phyloP scores from a whole-genome alignment of 1,284 basidiomycete genomes.

The Tylopilus orsonianus region DNA sequence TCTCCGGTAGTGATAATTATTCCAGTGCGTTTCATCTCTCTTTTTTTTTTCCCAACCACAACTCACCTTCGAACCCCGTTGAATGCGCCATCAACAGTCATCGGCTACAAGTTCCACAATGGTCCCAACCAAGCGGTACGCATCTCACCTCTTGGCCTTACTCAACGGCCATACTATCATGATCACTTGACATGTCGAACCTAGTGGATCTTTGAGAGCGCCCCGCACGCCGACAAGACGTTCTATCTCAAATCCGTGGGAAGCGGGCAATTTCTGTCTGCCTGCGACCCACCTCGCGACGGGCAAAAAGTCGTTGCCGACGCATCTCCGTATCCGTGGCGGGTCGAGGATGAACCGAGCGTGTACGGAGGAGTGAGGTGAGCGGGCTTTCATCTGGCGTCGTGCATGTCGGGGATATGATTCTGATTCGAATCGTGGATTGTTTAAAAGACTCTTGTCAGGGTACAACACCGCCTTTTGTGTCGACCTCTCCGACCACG shows the following conservation, averaged over 20 bases:
- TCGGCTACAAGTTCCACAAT: slow-evolving; percentile 46
- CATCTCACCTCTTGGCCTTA: background rate
- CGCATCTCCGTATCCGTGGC: slow-evolving; percentile 41
- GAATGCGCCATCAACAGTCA: slow-evolving; percentile 38
- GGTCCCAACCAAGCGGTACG: slow-evolving; percentile 51
- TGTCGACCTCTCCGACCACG: slow-evolving; percentile 36
- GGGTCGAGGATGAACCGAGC: slow-evolving; percentile 35
- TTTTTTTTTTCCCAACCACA: too few relatives aligned
- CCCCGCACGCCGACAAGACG: slow-evolving; percentile 23
- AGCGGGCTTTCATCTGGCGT: background rate
- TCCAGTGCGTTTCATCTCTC: slow-evolving; percentile 36
- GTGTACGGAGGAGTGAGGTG: slow-evolving; percentile 21
- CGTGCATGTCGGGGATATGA: background rate
- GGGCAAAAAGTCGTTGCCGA: slow-evolving; percentile 34
- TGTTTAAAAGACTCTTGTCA: slow-evolving; percentile 26
- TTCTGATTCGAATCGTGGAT: background rate
- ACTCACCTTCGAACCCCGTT: background rate
- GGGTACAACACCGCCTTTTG: slow-evolving; percentile 19
- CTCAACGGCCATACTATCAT: background rate
- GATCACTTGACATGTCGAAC: background rate
- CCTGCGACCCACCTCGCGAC: slow-evolving; percentile 29
- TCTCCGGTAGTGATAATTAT: slow-evolving; percentile 50
- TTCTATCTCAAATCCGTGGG: slow-evolving; percentile 45
- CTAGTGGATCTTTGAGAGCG: slow-evolving; percentile 51
- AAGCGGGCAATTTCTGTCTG: slow-evolving; percentile 42